phyloP scores from a whole-genome alignment of 306 rosid genomes.

The Trifolium pratense region DNA sequence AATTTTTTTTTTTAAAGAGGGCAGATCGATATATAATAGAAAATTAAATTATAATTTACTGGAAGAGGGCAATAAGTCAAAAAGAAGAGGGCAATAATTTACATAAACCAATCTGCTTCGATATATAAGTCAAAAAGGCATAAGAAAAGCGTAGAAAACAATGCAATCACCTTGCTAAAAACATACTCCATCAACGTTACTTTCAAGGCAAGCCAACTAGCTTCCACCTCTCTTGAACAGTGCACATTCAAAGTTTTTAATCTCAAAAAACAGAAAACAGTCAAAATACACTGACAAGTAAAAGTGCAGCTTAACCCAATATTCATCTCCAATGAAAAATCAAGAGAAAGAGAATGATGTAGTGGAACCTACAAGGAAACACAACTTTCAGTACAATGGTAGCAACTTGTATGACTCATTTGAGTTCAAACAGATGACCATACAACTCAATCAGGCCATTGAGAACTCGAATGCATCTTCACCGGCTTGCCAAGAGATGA shows the following conservation, averaged over 20 bases:
- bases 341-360: conserved; percentile 38
- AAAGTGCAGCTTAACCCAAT: conserved; percentile 32
- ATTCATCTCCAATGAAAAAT: conserved; percentile 46
- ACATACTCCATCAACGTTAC: conserved; percentile 48
- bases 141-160: conserved; percentile 54
- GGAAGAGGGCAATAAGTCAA: no score
- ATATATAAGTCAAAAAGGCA: conserved; percentile 33
- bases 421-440: conserved; percentile 59
- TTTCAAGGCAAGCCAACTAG: conserved; percentile 55
- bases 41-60: no score
- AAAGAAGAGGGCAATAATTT: no score
- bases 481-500: conserved; percentile 46
- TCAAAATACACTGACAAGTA: conserved; percentile 26
- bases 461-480: conserved; percentile 49
- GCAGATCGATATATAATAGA: no score
- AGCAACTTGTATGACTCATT: conserved; percentile 67
- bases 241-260: conserved; percentile 31
- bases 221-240: conserved; percentile 34
- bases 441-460: conserved; percentile 64
- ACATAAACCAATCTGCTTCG: conserved; percentile 37
- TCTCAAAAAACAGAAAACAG: conserved; percentile 3
- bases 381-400: conserved; percentile 50
- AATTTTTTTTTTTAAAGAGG: no score
- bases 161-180: conserved; percentile 45
- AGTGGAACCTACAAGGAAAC: conserved; percentile 34